These are phyloP conservation scores for Apophysomyces variabilis DNA, from an alignment of 371 early-diverging fungal species.

Conservation along the genomic window DNA sequence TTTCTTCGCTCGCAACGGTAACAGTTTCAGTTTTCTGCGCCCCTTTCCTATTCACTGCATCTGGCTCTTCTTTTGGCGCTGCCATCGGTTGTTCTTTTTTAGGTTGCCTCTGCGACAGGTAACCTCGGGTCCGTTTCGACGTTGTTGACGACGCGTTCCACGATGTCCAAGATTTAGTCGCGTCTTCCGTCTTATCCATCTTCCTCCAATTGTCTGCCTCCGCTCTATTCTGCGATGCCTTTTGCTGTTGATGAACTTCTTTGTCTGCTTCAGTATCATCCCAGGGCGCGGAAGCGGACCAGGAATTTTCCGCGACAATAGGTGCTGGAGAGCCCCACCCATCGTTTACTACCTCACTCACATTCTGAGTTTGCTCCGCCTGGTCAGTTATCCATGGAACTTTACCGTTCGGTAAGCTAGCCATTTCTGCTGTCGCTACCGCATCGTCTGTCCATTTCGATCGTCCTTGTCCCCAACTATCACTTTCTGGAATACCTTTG, in stretches of 20 bases:
- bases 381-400: not conserved
- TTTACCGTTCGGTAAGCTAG: not conserved
- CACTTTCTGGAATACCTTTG: no score
- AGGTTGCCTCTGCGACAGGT: conserved; percentile 33
- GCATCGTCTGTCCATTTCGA: no score
- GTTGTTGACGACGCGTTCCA: conserved; percentile 13
- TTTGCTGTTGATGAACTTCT: not conserved
- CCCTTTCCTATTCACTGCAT: not conserved
- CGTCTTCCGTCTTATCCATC: not conserved
- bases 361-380: not conserved
- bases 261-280: not conserved
- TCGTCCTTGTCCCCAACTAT: no score
- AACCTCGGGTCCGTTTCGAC: conserved; percentile 28
- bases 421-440: no score
- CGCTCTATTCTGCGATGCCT: not conserved
- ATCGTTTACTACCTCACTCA: not conserved
- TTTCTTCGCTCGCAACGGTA: not conserved
- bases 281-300: not conserved
- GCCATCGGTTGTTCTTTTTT: not conserved
- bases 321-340: not conserved
- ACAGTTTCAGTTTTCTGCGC: not conserved
- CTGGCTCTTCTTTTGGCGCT: not conserved
- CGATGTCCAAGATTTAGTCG: conserved; percentile 14
- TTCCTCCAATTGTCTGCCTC: not conserved
- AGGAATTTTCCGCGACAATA: not conserved